Conservation (phyloP, 140 eudicot genomes). For the Cichorium intybus region DNA sequence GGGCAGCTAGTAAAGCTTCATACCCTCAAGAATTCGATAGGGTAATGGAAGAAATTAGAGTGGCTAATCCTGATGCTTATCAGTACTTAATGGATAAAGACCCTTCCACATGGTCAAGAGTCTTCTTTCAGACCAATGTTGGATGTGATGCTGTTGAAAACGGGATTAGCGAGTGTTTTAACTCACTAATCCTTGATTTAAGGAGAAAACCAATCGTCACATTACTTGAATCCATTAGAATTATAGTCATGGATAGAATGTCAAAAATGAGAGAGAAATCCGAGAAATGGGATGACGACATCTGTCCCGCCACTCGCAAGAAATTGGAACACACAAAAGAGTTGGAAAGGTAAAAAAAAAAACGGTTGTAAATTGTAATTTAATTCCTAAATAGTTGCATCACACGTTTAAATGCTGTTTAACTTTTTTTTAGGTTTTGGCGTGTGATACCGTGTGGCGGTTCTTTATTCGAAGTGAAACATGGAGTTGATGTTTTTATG, state of each 20-base stretch:
- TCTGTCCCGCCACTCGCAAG: background rate
- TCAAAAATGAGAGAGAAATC: background rate
- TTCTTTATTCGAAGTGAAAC: background rate
- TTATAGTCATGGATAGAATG: background rate
- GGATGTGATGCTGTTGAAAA: constrained; percentile 4
- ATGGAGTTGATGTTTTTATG: background rate
- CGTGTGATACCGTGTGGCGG: background rate
- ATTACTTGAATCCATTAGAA: background rate
- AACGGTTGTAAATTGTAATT: too few relatives aligned
- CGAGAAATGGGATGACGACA: background rate
- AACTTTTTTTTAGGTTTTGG: background rate
- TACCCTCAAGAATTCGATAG: background rate
- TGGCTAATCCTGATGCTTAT: background rate
- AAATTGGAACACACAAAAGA: background rate
- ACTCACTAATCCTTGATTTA: background rate
- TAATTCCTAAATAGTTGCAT: too few relatives aligned
- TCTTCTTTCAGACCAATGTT: background rate
- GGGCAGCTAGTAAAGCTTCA: background rate
- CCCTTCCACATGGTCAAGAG: background rate
- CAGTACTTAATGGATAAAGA: background rate
- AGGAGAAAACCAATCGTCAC: background rate
- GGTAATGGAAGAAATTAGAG: background rate
- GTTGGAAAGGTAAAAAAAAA: background rate
- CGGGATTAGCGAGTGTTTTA: background rate
- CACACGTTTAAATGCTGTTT: too few relatives aligned